Evolutionary conservation across 2,329 filamentous ascomycete genomes (phyloP), one percentile per base, ranked within the genome.

Genomic region (Exophiala sideris): DNA sequence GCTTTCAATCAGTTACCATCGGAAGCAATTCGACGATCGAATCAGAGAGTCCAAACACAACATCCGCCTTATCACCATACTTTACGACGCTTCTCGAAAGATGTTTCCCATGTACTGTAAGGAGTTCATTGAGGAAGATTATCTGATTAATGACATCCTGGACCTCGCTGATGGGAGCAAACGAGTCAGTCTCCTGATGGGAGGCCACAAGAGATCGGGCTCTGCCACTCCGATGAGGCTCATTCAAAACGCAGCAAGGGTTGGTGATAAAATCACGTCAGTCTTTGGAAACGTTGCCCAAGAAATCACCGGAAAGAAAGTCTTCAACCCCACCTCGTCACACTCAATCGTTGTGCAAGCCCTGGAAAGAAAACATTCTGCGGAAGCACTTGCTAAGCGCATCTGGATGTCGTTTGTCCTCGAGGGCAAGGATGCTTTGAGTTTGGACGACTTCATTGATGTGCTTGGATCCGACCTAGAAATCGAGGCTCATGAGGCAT

Each of bases 391-490:
- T 54, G 91, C 89, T n/a, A 87, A 84, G 62, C 87, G 94, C 66
- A 86, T 97, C 59, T 97, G 94, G 94, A 95, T 96, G 89, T 96
- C 91, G 1, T 95, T 96, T 68, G 94, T 96, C 1, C 84, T 94
- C 3, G 92, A 97, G 71, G 91, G 90, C 64, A 85, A 85, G 54
- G 89, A 96, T 38, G 77, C 86, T 0, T 78, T 99, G 7, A 89
- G 82, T 62, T 72, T 81, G 7, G 90, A 96, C 3, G 94, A 99
- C 67, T 80, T 99, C 35, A 69, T 85, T 29, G 92, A 97, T 68
- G 92, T 97, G 8, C 85, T 99, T 55, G 92, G 92, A 2, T 75
- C 81, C 0, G 81, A 82, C 5, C 85, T 87, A 64, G 83, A 84
- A 58, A 76, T 82, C 0, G 89, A 96, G 59, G 94, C 94, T 1